These are phyloP conservation scores for Podospora sp. DNA, from an alignment of 495 filamentous ascomycete genomes.

Conservation along the genomic window DNA sequence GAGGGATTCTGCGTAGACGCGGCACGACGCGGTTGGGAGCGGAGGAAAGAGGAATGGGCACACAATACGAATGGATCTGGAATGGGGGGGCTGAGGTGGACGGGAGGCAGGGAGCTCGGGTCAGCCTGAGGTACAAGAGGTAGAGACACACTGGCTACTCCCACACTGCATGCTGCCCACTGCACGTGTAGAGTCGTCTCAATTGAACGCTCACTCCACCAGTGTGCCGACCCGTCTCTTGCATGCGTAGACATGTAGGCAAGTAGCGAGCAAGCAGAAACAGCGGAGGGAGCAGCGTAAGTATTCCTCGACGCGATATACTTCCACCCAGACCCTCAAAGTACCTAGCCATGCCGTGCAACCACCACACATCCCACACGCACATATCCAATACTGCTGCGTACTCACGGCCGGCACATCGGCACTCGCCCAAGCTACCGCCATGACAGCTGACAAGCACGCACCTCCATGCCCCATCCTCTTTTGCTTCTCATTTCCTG, in stretches of 20 bases:
- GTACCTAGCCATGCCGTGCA: not conserved
- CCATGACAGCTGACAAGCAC: not conserved
- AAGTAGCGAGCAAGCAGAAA: not conserved
- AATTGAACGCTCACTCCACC: not conserved
- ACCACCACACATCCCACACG: not conserved
- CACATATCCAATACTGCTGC: not conserved
- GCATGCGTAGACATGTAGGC: not conserved
- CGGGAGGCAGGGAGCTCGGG: no score
- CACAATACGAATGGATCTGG: no score
- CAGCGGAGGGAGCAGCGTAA: not conserved
- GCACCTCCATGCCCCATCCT: not conserved
- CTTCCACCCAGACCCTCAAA: not conserved
- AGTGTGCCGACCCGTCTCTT: not conserved
- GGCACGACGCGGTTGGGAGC: no score
- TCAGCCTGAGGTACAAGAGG: no score
- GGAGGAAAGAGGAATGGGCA: no score
- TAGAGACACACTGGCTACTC: no score
- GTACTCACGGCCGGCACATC: not conserved
- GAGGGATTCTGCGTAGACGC: no score
- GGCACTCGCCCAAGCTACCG: not conserved
- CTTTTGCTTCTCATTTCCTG: no score
- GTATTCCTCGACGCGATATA: not conserved
- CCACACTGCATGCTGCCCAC: no score
- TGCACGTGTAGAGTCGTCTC: not conserved
- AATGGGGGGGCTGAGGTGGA: no score